Evolutionary conservation across 2,329 filamentous ascomycete genomes (phyloP).

Genomic region (Calonectria montana): DNA sequence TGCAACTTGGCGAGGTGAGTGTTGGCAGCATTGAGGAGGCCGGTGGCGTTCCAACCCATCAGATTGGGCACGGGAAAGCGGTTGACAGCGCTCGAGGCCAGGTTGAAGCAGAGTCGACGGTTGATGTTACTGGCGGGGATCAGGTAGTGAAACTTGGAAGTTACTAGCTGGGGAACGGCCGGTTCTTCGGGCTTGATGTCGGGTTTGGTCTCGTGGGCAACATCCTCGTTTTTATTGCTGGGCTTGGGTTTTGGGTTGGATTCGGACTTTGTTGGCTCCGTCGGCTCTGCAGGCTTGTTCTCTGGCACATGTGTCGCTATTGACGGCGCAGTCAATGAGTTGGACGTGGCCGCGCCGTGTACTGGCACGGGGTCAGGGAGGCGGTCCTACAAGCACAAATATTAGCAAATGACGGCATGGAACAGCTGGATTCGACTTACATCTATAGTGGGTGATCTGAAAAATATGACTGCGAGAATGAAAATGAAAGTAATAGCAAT

Average conservation of each 20-base stretch:
- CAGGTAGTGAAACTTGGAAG: constrained; percentile 51
- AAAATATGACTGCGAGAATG: constrained; percentile 4
- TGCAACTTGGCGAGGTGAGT: constrained; percentile 55
- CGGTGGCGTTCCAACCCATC: constrained; percentile 52
- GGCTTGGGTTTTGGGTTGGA: background rate
- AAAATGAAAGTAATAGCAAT: constrained; percentile 14
- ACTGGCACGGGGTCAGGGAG: constrained; percentile 2
- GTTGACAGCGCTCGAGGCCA: constrained; percentile 52
- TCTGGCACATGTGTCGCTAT: background rate
- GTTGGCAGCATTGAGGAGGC: constrained; percentile 47
- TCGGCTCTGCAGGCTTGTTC: background rate
- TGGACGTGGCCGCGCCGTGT: background rate
- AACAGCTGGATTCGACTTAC: background rate
- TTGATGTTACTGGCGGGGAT: constrained; percentile 52
- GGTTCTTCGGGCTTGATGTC: background rate
- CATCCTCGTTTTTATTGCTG: background rate
- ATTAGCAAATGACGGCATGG: background rate
- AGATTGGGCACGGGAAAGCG: constrained; percentile 52
- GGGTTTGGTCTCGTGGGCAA: no score
- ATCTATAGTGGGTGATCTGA: background rate
- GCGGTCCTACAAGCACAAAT: constrained; percentile 5
- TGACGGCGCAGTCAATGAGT: background rate
- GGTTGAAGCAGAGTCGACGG: constrained; percentile 51
- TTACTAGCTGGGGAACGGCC: constrained; percentile 24
- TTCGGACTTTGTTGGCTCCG: background rate